Base-by-base conservation (phyloP, 1,284 basidiomycete species). In the Trichosporon sp. region DNA sequence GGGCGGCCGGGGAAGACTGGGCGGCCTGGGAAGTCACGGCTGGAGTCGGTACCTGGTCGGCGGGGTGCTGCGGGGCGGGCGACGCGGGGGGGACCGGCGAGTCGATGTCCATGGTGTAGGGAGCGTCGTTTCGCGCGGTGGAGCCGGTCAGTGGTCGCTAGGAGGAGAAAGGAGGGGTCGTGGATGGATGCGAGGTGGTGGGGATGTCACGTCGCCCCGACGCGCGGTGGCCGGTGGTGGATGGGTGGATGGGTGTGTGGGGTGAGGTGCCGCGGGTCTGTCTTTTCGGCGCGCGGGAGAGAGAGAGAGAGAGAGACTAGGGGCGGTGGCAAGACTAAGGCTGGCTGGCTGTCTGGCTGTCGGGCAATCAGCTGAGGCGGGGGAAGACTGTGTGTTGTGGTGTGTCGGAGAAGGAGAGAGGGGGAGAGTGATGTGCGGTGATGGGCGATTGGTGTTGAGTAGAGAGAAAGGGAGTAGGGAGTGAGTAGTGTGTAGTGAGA, bases 41-140 rank as follows among this genome's bases (percentile, higher is more conserved):
- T 35, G 32, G 16, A 3, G 66, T 19, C 32, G n/a, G 66, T 21
- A 31, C 46, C 43, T 21, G 68, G 46, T 69, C 63, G 43, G 40
- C 26, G 12, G 64, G 31, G 70, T 40, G 31, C 35, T 26, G 38
- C 31, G 35, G 14, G 26, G 64, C 66, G 48, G 74, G 75, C 12
- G 77, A 74, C 4, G 73, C 66, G 10, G 66, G 66, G 8, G 40
- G 68, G 1, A 14, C 59, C 14, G 68, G 69, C 48, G 68, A 68
- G 70, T 72, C 73, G 66, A 72, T 67, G 26, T 74, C 73, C 73
- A 74, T 74, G 32, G 38, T 70, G 40, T 35, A 10, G 65, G 35
- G 37, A 19, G 16, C 32, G 59, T 12, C 19, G 31, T n/a, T 51
- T 59, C 66, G 66, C 66, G 51, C 37, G 32, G 35, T 67, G 35